Base-by-base conservation (phyloP, 768 basidiomycete genomes). In the Xanthoconium purpureum region DNA sequence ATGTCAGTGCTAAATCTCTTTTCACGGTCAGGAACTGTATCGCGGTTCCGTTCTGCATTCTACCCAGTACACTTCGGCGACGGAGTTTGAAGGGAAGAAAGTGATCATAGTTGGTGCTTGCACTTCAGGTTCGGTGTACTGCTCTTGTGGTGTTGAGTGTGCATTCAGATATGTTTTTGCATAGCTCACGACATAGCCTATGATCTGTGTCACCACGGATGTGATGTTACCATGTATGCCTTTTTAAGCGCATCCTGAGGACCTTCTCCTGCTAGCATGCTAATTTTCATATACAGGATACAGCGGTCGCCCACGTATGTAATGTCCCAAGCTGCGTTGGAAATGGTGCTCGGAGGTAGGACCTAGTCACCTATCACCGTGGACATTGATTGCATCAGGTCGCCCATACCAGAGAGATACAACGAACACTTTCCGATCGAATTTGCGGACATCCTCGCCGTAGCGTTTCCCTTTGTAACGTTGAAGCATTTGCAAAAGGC, bases 81-180 rank as follows among this genome's bases (percentile, higher is more conserved):
- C 64, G 2, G 80, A 78, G 9, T 78, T 80, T 62, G 55, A 61
- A 12, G 84, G 84, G 11, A 88, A 87, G 74, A 86, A 82, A 60
- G 85, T 78, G 5, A 75, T 88, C 6, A 75, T 89, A 8, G 73
- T 89, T 9, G 86, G 87, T 6, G 79, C 86, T 15, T 79, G 82
- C 47, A 86, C 80, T 45, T 85, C 85, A 39, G 81, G 80, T 81
- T 52, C 24, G 50, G 39, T 24, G 11, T 24, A 42, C 37, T 17
- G 8, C 12, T 43, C 24, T 52, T 36, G n/a, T 35, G 29, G 24
- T 35, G 50, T 55, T 28, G 28, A 14, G 15, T 18, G 11, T 15
- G n/a, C 12, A 28, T 30, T 60, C 36, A 58, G 3, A 10, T 24
- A 24, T 24, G 24, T 4, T 24, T 20, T 47, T 50, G 24, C n/a